phyloP scores from a whole-genome alignment of 345 rosid genomes.

The Citrus hindsii region DNA sequence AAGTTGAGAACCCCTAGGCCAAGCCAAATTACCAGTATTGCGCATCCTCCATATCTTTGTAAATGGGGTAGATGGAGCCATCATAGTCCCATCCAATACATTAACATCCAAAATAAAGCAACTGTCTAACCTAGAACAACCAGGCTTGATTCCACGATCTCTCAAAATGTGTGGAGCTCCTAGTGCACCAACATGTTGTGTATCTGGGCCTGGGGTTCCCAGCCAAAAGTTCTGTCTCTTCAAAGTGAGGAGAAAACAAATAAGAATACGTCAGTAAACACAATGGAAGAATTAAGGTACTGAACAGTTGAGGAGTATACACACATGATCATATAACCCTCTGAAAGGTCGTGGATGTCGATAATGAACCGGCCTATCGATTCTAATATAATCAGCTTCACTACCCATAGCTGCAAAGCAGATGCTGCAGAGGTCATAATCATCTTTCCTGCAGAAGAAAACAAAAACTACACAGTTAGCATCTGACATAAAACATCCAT shows the following conservation, averaged over 20 bases:
- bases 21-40: conserved; percentile 64
- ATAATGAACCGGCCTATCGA: conserved; percentile 55
- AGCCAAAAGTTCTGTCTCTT: conserved; percentile 30
- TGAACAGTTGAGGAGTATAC: conserved; percentile 16
- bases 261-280: conserved; percentile 2
- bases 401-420: conserved; percentile 76
- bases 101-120: conserved; percentile 81
- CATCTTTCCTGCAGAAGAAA: conserved; percentile 49
- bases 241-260: conserved; percentile 1
- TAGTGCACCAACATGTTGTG: conserved; percentile 16
- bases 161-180: conserved; percentile 18
- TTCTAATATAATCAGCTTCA: conserved; percentile 58
- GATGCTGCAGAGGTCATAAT: conserved; percentile 89
- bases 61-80: conserved; percentile 71
- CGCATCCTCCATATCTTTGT: conserved; percentile 94
- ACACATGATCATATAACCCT: conserved; percentile 38
- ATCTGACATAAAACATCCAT: neutral
- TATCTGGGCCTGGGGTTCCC: conserved; percentile 24
- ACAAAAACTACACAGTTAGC: neutral
- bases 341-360: conserved; percentile 28
- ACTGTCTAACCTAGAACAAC: conserved; percentile 61
- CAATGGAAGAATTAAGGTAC: neutral
- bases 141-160: conserved; percentile 31
- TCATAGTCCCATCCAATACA: conserved; percentile 72
- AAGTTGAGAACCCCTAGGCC: conserved; percentile 64